These are phyloP conservation scores for Haberlea rhodopensis DNA, from an alignment of 257 asterid species.

Conservation along the genomic window DNA sequence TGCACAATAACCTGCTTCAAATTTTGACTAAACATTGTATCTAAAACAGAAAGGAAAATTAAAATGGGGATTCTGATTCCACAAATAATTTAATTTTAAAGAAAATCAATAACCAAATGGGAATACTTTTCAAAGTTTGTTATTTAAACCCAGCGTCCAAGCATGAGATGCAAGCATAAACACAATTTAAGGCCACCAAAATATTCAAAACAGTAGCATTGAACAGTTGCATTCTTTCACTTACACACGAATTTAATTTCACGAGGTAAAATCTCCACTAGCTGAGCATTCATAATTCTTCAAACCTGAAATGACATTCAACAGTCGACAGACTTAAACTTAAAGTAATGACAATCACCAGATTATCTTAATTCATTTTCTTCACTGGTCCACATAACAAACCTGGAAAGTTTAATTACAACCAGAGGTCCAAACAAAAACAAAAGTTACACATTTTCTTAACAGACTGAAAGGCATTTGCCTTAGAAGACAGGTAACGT, in stretches of 20 bases:
- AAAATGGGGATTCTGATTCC: conserved; percentile 1
- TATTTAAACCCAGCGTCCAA: background rate
- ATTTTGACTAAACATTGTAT: no score
- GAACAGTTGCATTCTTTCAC: conserved; percentile 24
- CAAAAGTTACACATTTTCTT: no score
- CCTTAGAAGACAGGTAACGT: no score
- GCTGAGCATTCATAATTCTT: conserved; percentile 45
- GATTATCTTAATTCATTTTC: no score
- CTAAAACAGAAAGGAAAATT: no score
- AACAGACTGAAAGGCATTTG: no score
- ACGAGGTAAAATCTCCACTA: conserved; percentile 69
- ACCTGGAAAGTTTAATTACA: no score
- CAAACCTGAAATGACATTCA: conserved; percentile 38
- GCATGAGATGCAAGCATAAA: conserved; percentile 6
- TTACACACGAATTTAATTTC: conserved; percentile 73
- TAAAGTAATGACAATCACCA: no score
- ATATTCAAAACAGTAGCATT: conserved; percentile 11
- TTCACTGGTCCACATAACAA: no score
- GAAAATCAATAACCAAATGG: conserved; percentile 4
- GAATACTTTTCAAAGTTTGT: background rate
- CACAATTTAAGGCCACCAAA: conserved; percentile 8
- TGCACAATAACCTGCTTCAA: conserved; percentile 11
- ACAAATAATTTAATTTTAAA: conserved; percentile 14
- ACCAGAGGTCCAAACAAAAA: no score
- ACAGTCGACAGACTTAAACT: background rate